Percentiles rank a stretch among this genome's conserved stretches.
Conservation (phyloP, 352 stramenopile genomes). For the Pythium brachiatum region DNA sequence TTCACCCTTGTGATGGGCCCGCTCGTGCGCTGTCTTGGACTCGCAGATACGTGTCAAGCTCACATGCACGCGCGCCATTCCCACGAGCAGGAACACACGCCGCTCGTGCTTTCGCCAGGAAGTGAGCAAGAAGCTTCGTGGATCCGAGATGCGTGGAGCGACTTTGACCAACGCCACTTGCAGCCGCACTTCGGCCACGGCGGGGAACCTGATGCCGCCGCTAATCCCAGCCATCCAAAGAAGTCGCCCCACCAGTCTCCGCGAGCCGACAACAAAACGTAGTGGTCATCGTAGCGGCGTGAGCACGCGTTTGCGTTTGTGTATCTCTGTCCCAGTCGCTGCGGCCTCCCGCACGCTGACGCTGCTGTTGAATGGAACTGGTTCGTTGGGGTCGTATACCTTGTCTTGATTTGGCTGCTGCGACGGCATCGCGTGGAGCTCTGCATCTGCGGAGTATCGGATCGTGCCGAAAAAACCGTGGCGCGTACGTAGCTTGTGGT, state of each 20-base stretch:
- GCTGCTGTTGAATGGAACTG: not conserved
- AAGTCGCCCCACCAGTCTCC: not conserved
- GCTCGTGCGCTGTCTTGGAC: conserved; percentile 25
- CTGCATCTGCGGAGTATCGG: conserved; percentile 14
- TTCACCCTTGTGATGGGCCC: conserved; percentile 32
- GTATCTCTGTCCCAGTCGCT: not conserved
- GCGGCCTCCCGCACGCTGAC: not conserved
- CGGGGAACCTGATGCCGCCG: not conserved
- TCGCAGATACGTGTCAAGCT: conserved; percentile 27
- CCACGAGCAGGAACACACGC: conserved; percentile 13
- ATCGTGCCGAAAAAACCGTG: conserved; percentile 24
- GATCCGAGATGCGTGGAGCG: conserved; percentile 29
- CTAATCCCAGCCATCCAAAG: not conserved
- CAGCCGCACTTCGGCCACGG: conserved; percentile 29
- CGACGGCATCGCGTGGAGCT: conserved; percentile 11
- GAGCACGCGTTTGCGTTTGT: not conserved
- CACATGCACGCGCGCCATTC: conserved; percentile 21
- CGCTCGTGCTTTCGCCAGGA: conserved; percentile 23
- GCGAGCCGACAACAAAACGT: not conserved
- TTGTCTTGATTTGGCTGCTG: not conserved
- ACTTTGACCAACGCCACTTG: conserved; percentile 28
- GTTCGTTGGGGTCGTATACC: not conserved
- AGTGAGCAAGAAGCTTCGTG: conserved; percentile 34
- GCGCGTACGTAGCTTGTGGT: conserved; percentile 19
- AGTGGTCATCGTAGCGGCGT: not conserved